A percentile compares a stretch with the other conserved stretches of the same genome.
phyloP scores from a whole-genome alignment of 2,329 filamentous ascomycete genomes.

The Colletotrichum phormii region DNA sequence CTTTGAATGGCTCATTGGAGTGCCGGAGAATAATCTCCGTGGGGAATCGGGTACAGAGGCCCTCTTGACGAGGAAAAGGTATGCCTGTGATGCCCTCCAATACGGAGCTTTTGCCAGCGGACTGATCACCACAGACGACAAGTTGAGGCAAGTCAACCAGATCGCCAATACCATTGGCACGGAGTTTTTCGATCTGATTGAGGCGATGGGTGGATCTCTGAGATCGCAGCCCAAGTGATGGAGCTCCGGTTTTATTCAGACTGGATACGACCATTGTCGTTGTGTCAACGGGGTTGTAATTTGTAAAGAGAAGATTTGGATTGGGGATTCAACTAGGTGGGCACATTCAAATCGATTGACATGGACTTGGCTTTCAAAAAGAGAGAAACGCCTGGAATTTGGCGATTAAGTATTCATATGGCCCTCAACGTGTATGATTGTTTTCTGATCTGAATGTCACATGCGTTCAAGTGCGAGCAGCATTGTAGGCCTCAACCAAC shows the following conservation, averaged over 20 bases:
- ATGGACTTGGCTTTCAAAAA: not conserved
- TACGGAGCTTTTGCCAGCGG: conserved; percentile 67
- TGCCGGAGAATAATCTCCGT: conserved; percentile 64
- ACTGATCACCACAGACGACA: conserved; percentile 68
- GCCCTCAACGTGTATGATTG: not conserved
- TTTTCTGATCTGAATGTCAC: not conserved
- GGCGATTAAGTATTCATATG: not conserved
- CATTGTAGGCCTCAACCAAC: not conserved
- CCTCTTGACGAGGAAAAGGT: conserved; percentile 63
- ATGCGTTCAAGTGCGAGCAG: not conserved
- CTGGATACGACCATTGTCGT: conserved; percentile 9
- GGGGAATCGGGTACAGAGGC: conserved; percentile 66
- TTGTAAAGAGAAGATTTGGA: too few species aligned
- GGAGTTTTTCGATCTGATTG: conserved; percentile 50
- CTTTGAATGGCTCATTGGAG: not conserved
- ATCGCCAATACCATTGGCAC: conserved; percentile 48
- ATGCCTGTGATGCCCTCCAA: conserved; percentile 68
- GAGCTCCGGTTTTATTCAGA: not conserved
- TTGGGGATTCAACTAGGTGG: not conserved
- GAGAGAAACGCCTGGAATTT: not conserved
- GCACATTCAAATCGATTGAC: not conserved
- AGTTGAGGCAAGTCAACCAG: conserved; percentile 56
- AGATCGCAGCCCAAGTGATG: not conserved
- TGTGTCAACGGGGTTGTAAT: not conserved
- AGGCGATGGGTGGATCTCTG: conserved; percentile 42